Conservation (phyloP, 2,329 filamentous ascomycete species). For the Coniochaeta sp. region DNA sequence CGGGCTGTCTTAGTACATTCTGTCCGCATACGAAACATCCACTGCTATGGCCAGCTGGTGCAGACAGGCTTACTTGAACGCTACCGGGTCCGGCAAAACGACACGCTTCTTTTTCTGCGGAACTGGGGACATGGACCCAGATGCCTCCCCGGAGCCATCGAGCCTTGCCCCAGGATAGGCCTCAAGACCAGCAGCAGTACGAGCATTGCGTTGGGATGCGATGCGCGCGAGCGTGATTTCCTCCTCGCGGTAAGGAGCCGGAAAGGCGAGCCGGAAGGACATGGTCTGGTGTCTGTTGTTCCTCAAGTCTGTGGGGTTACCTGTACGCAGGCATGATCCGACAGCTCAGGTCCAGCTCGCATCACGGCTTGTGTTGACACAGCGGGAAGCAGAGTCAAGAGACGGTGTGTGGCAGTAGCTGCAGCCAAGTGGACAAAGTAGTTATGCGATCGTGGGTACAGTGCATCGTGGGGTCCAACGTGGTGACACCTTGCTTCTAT, state of each 20-base stretch:
- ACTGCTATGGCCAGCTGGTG: background rate
- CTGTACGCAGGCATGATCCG: background rate
- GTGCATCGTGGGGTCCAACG: background rate
- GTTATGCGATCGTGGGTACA: background rate
- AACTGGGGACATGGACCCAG: slow-evolving; percentile 7
- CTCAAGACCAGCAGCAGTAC: background rate
- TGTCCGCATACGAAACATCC: background rate
- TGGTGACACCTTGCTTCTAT: background rate
- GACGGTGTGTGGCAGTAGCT: background rate
- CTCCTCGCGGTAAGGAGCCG: slow-evolving; percentile 24
- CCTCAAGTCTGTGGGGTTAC: background rate
- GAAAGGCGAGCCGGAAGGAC: slow-evolving; percentile 27
- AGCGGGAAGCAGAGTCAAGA: background rate
- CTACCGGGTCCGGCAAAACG: slow-evolving; percentile 52
- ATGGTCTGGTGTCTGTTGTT: slow-evolving; percentile 18
- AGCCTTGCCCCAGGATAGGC: slow-evolving; percentile 7
- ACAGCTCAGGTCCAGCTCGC: background rate
- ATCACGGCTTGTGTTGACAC: background rate
- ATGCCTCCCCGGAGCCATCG: slow-evolving; percentile 12
- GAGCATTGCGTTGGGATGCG: slow-evolving; percentile 18
- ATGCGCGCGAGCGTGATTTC: slow-evolving; percentile 25
- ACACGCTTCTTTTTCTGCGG: slow-evolving; percentile 30
- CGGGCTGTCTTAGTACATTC: background rate
- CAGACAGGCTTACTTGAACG: slow-evolving; percentile 37
- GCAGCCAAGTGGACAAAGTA: background rate